Base-by-base conservation (phyloP, 2,329 filamentous ascomycete genomes). In the Aspergillus niger region DNA sequence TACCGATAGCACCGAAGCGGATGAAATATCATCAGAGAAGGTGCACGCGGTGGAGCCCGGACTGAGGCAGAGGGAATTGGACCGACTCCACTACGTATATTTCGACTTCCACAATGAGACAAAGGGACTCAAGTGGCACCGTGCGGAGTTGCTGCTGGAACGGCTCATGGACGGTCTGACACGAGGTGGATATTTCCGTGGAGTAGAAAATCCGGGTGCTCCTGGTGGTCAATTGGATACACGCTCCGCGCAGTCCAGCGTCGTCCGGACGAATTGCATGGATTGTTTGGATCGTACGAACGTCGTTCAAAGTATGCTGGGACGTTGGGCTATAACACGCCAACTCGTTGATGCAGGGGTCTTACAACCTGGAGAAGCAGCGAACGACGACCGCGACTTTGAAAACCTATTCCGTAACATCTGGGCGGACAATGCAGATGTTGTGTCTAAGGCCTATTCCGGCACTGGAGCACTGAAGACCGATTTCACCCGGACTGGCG, bases 101-200 rank as follows among this genome's bases (percentile, higher is more conserved):
- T 99, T 99, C 74, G 95, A 99, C 79, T 99, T 96, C 76, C 96
- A 99, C 80, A 92, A 89, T 72, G 95, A 99, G 79, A 99, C 96
- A 53, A 97, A 97, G 79, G 94, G 94, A 39, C 83, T 97, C 70
- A 88, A 91, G 72, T 97, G 95, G 91, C 89, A 99, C 75, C 91
- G 93, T 52, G 93, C 94, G 0, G 89, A 94, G 76, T 83, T 96
- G 44, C 84, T 99, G 22, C 83, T 99, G 61, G 91, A 97, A 67
- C 89, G 90, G 72, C 82, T 99, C 56, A 86, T 87, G 55, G 87
- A 91, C 48, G 90, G 89, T 8, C 82, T 99, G 6, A 80, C 88
- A 17, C 85, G 87, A 43, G 92, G 96, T 68, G 88, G 90, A 67
- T 99, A 99, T 79, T 99, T 98, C 84, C 90, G 92, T 63, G 94